These are phyloP conservation scores for Kwoniella heveanensis DNA, from an alignment of 768 basidiomycete genomes.

Conservation along the genomic window DNA sequence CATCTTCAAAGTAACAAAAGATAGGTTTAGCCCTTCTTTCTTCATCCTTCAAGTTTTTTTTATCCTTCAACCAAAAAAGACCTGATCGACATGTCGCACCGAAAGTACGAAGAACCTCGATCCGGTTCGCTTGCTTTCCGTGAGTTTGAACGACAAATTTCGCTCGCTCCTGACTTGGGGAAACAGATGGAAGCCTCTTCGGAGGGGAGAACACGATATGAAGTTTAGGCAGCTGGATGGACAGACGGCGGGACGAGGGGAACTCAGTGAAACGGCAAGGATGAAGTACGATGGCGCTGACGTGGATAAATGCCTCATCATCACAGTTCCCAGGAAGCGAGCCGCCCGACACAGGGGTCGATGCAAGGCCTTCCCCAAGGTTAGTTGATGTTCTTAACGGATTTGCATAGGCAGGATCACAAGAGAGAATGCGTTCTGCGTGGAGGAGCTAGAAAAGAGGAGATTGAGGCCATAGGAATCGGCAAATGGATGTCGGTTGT, in stretches of 20 bases:
- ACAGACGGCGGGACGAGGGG: background rate
- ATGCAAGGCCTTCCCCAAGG: slow-evolving; percentile 99
- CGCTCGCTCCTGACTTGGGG: background rate
- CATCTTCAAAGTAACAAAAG: background rate
- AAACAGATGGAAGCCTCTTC: too few species aligned
- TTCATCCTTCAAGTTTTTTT: slow-evolving; percentile 28
- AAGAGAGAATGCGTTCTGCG: too few species aligned
- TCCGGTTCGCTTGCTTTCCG: slow-evolving; percentile 80
- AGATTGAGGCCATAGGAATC: too few species aligned
- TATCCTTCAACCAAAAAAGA: slow-evolving; percentile 16
- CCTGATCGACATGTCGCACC: slow-evolving; percentile 26
- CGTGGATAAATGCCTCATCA: slow-evolving; percentile 56
- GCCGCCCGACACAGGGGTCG: slow-evolving; percentile 96
- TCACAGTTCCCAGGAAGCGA: slow-evolving; percentile 79
- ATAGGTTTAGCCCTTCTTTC: slow-evolving; percentile 11
- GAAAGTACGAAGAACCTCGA: slow-evolving; percentile 94
- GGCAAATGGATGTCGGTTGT: too few species aligned
- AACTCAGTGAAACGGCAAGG: background rate
- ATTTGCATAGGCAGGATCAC: too few species aligned
- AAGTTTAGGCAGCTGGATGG: background rate
- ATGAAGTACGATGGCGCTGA: background rate
- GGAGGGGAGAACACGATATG: background rate
- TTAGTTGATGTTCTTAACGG: slow-evolving; percentile 55
- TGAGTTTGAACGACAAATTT: slow-evolving; percentile 12
- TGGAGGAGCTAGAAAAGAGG: background rate